A percentile compares a stretch with the other conserved stretches of the same genome.
phyloP scores from a whole-genome alignment of 192 early-diverging fungal species.

The Dispira parvispora region DNA sequence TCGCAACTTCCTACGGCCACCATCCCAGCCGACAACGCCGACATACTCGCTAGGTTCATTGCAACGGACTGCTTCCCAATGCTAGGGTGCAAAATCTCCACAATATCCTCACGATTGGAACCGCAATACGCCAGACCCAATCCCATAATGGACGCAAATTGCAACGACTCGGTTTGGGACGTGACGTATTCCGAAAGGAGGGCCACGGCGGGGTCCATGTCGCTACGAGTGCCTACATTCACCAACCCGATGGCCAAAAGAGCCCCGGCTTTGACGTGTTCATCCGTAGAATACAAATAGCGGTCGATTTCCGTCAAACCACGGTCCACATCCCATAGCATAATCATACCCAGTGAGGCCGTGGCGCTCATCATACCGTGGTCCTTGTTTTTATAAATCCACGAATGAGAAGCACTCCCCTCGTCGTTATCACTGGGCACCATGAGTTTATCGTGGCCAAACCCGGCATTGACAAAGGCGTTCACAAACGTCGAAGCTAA shows the following conservation, averaged over 20 bases:
- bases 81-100: constrained; percentile 64
- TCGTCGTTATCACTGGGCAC: constrained; percentile 47
- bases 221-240: constrained; percentile 74
- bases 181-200: constrained; percentile 70
- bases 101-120: constrained; percentile 67
- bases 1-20: constrained; percentile 83
- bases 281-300: constrained; percentile 77
- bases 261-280: constrained; percentile 85
- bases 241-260: constrained; percentile 87
- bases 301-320: constrained; percentile 88
- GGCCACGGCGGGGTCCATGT: constrained; percentile 83
- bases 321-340: constrained; percentile 87
- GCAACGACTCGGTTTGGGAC: constrained; percentile 33
- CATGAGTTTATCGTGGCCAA: constrained; percentile 88
- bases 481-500: constrained; percentile 96
- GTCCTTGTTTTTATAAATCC: constrained; percentile 99
- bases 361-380: constrained; percentile 88
- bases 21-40: constrained; percentile 77
- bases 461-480: constrained; percentile 96
- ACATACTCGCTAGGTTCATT: constrained; percentile 81
- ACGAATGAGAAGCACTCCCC: constrained; percentile 38
- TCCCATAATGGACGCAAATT: constrained; percentile 72
- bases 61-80: constrained; percentile 53
- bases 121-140: constrained; percentile 93
- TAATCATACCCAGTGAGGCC: constrained; percentile 83